Base-by-base conservation (phyloP, 2,329 filamentous ascomycete species). In the Aspergillus flavus region DNA sequence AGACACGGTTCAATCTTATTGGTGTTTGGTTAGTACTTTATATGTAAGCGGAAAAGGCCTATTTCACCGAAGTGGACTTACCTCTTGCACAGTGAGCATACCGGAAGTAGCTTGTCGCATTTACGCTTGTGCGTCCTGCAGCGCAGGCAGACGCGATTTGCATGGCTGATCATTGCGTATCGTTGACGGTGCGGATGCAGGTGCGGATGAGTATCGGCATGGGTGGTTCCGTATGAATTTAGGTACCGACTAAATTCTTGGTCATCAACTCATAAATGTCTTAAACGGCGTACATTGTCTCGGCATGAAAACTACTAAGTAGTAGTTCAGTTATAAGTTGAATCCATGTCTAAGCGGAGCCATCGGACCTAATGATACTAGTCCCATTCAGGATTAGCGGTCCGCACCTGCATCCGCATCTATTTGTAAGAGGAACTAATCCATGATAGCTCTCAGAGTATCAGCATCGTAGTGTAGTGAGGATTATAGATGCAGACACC, bases 371-470 rank as follows among this genome's bases (percentile, higher is more conserved):
- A 23, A 23, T 23, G 21, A 23, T 23, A 23, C 21, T 23, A 23
- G 34, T n/a, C 26, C 30, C 16, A 6, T 36, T 32, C 11, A n/a
- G 34, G 57, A 11, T 59, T 52, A 59, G 46, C 19, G 30, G 30
- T 59, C 57, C 57, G 57, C 57, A 34, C 34, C 34, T 41, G 46
- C 46, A 41, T 59, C 57, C 57, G 57, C 57, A 53, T 16, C 32
- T 14, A n/a, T 28, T 28, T 28, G 26, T 28, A 28, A 28, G 26
- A 26, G 23, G 23, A 21, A 26, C 23, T 26, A 26, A 26, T 26
- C 23, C 23, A 26, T 28, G 26, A 28, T 28, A 5, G n/a, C n/a
- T 21, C n/a, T 21, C n/a, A 28, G 26, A 28, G 26, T 28, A 41
- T 41, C 39, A 19, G 39, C 16, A 41, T n/a, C 16, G 3, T 36